Conservation (phyloP, 2,329 filamentous ascomycete genomes). For the Clarireedia paspali region DNA sequence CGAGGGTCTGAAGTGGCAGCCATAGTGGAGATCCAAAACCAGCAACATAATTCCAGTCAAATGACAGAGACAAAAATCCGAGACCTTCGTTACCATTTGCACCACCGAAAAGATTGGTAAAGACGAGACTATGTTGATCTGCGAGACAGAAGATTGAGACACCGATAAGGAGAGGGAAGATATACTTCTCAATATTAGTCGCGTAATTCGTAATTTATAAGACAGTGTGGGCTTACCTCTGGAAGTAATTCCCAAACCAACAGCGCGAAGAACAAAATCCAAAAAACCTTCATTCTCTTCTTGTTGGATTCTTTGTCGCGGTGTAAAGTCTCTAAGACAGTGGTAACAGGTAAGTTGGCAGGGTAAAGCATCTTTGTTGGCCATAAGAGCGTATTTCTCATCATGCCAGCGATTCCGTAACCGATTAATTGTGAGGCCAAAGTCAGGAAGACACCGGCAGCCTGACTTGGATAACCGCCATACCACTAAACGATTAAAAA, state of each 20-base stretch:
- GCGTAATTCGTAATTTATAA: neutral
- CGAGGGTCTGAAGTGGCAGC: constrained; percentile 30
- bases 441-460: constrained; percentile 41
- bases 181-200: constrained; percentile 4
- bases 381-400: constrained; percentile 48
- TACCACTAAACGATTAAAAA: constrained; percentile 23
- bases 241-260: constrained; percentile 11
- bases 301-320: constrained; percentile 30
- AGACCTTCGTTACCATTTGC: constrained; percentile 37
- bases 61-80: constrained; percentile 30
- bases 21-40: constrained; percentile 17
- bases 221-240: neutral
- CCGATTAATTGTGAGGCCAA: constrained; percentile 57
- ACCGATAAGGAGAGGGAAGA: constrained; percentile 41
- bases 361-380: constrained; percentile 61
- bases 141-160: constrained; percentile 40
- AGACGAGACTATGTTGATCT: constrained; percentile 34
- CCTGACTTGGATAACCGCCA: constrained; percentile 37
- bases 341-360: constrained; percentile 40
- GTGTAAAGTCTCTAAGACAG: constrained; percentile 35
- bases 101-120: constrained; percentile 45
- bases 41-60: constrained; percentile 38
- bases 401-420: constrained; percentile 54
- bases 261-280: constrained; percentile 20
- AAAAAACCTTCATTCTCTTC: constrained; percentile 31